These are phyloP conservation scores for Ganoderma sinense DNA, from an alignment of 1,284 basidiomycete species.

Conservation along the genomic window DNA sequence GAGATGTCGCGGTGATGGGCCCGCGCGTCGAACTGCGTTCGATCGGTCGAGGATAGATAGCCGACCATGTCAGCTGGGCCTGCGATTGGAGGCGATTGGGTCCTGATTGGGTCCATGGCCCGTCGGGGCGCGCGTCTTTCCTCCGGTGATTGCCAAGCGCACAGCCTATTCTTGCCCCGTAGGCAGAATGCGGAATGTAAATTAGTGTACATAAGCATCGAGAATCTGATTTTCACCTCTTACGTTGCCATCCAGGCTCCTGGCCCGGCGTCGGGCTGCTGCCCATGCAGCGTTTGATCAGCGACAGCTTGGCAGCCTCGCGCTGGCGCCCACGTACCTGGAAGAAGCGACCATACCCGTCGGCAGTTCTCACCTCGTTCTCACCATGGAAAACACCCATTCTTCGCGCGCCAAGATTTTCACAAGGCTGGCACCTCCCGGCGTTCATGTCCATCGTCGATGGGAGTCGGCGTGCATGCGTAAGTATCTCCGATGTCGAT, in stretches of 20 bases:
- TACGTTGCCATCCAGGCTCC: not conserved
- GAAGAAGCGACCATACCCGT: not conserved
- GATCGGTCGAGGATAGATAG: conserved; percentile 14
- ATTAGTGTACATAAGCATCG: not conserved
- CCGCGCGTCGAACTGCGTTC: not conserved
- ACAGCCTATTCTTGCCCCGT: conserved; percentile 5
- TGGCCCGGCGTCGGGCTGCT: not conserved
- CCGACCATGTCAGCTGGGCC: conserved; percentile 13
- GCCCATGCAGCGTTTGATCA: conserved; percentile 3
- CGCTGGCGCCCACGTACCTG: conserved; percentile 9
- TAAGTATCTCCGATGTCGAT: not conserved
- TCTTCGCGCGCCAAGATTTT: conserved; percentile 15
- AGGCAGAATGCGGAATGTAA: not conserved
- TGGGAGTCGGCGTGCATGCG: not conserved
- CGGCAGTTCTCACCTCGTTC: not conserved
- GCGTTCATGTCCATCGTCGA: conserved; percentile 13
- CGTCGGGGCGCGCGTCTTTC: not conserved
- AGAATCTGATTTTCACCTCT: not conserved
- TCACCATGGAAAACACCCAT: conserved; percentile 9
- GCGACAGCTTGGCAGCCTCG: not conserved
- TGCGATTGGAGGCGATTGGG: no score
- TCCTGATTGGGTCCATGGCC: not conserved
- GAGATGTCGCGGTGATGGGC: not conserved
- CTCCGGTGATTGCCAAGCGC: conserved; percentile 17
- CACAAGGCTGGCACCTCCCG: conserved; percentile 10